These are phyloP conservation scores for Zanthoxylum bungeanum DNA, from an alignment of 345 rosid genomes.

Conservation along the genomic window DNA sequence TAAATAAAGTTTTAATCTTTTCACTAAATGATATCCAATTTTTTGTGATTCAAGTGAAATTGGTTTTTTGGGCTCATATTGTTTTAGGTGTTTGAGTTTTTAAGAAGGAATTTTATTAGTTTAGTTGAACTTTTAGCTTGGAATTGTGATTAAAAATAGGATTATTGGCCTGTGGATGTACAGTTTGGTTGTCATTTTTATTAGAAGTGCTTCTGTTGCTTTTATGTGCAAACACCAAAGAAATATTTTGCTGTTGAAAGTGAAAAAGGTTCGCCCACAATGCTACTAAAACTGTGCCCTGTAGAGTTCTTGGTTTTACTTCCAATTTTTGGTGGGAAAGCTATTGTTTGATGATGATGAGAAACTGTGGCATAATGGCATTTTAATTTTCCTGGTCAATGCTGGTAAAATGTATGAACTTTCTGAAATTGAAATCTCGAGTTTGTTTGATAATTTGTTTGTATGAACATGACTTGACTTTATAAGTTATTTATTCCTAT, in stretches of 20 bases:
- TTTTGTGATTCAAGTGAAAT: not conserved
- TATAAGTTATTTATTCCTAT: not conserved
- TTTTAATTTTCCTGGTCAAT: not conserved
- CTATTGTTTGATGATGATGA: not conserved
- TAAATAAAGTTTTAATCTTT: not conserved
- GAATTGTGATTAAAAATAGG: not conserved
- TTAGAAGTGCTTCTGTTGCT: not conserved
- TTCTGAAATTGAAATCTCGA: not conserved
- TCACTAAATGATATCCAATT: not conserved
- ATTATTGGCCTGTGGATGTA: not conserved
- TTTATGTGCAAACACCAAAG: not conserved
- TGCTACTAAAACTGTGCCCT: not conserved
- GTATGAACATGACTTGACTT: not conserved
- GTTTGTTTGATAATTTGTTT: not conserved
- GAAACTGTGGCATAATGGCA: not conserved
- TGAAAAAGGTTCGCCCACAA: not conserved
- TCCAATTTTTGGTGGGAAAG: not conserved
- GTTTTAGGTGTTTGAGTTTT: not conserved
- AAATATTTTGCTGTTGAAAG: not conserved
- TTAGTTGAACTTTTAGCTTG: not conserved
- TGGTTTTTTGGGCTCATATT: not conserved
- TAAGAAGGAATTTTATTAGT: not conserved
- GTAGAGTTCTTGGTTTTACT: constrained; percentile 5
- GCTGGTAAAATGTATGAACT: not conserved
- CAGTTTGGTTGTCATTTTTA: not conserved